Conservation (phyloP, 768 basidiomycete genomes). For the Favolaschia claudopus region DNA sequence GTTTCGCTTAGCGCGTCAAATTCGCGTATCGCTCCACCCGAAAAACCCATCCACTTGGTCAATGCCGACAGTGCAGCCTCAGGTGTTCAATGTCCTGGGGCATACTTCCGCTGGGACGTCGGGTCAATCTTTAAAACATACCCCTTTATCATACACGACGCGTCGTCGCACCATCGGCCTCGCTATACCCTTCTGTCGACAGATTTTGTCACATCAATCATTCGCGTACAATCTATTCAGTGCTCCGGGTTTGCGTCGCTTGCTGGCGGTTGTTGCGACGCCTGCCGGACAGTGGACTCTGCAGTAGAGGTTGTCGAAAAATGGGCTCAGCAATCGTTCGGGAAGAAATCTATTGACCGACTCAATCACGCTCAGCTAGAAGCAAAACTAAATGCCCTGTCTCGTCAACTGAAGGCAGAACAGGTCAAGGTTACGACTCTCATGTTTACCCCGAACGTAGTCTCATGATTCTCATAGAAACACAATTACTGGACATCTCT, state of each 20-base stretch:
- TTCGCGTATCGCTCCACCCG: no score
- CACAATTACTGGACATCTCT: no score
- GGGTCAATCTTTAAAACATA: slow-evolving; percentile 17
- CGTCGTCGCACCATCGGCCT: slow-evolving; percentile 6
- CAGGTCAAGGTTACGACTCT: no score
- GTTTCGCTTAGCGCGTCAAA: background rate
- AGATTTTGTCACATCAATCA: slow-evolving; percentile 29
- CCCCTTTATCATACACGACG: slow-evolving; percentile 25
- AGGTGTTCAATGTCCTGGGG: slow-evolving; percentile 9
- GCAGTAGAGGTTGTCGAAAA: background rate
- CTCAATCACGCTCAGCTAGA: no score
- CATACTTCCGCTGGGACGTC: slow-evolving; percentile 17
- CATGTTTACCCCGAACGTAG: no score
- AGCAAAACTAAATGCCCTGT: no score
- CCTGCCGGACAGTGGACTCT: background rate
- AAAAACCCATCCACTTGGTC: no score
- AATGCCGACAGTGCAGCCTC: no score
- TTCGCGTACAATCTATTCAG: slow-evolving; percentile 25
- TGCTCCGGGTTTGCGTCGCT: background rate
- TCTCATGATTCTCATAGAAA: no score
- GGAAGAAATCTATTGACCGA: no score
- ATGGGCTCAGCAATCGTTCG: slow-evolving; percentile 28
- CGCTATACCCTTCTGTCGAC: slow-evolving; percentile 16
- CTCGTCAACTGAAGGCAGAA: no score
- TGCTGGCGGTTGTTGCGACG: background rate